Evolutionary conservation across 441 rosid species (phyloP).

Genomic region (Viola pubescens): DNA sequence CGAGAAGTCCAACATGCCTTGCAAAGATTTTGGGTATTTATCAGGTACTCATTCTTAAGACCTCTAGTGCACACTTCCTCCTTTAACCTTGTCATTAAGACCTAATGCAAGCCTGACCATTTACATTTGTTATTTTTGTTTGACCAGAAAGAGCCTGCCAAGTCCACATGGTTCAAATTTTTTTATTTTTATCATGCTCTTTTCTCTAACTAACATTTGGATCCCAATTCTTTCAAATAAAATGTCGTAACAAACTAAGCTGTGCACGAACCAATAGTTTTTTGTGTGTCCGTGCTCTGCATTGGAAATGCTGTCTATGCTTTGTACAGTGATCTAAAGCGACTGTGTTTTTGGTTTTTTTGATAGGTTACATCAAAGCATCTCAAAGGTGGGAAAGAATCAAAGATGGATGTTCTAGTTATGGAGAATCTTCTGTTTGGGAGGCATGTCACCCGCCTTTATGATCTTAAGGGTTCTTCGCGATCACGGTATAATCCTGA

Average conservation of each 20-base stretch:
- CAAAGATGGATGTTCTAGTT: constrained; percentile 82
- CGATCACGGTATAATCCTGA: constrained; percentile 89
- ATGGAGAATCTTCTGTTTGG: constrained; percentile 94
- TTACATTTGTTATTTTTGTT: background rate
- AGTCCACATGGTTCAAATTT: too few species aligned
- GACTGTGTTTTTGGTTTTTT: constrained; percentile 11
- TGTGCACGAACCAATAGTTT: too few species aligned
- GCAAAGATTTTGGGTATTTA: constrained; percentile 96
- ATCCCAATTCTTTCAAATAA: too few species aligned
- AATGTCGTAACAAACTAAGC: too few species aligned
- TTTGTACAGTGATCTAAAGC: background rate
- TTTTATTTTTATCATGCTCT: too few species aligned
- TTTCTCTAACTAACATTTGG: too few species aligned
- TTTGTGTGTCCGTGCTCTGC: too few species aligned
- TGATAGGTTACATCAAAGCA: constrained; percentile 64
- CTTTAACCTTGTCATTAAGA: too few species aligned
- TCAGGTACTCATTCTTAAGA: constrained; percentile 53
- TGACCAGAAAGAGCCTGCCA: too few species aligned
- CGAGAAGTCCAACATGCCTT: constrained; percentile 90
- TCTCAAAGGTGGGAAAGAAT: constrained; percentile 75
- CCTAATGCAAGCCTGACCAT: too few species aligned
- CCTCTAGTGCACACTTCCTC: constrained; percentile 5
- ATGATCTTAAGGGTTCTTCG: constrained; percentile 96
- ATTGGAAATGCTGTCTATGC: too few species aligned
- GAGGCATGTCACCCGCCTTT: constrained; percentile 65